phyloP scores from a whole-genome alignment of 202 grass and related monocot genomes.

The Schoenoplectus triqueter region DNA sequence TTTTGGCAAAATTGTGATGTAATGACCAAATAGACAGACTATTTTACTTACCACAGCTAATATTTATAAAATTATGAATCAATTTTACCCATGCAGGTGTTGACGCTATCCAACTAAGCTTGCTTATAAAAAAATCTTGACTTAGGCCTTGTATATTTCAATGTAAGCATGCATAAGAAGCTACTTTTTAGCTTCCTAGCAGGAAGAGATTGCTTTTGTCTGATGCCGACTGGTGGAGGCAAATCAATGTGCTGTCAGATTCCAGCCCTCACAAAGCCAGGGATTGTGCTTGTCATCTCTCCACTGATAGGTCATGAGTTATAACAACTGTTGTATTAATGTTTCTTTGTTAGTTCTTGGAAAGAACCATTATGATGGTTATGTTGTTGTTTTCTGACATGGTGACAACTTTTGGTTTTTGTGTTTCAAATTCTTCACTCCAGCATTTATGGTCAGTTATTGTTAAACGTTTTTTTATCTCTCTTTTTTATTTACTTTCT shows the following conservation, averaged over 20 bases:
- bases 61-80: background rate
- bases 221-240: slow-evolving; percentile 97
- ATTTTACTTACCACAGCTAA: background rate
- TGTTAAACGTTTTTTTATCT: slow-evolving; percentile 4
- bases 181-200: slow-evolving; percentile 31
- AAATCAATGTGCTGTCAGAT: slow-evolving; percentile 97
- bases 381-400: slow-evolving; percentile 43
- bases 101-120: background rate
- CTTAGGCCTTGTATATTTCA: background rate
- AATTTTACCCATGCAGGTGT: background rate
- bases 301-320: slow-evolving; percentile 78
- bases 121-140: background rate
- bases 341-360: slow-evolving; percentile 31
- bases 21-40: background rate
- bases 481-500: slow-evolving; percentile 34
- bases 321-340: slow-evolving; percentile 17
- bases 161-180: slow-evolving; percentile 11
- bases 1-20: background rate
- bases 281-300: slow-evolving; percentile 94
- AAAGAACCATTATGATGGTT: slow-evolving; percentile 26
- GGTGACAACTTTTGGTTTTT: slow-evolving; percentile 35
- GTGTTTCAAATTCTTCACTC: slow-evolving; percentile 47
- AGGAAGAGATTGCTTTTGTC: slow-evolving; percentile 97
- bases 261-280: slow-evolving; percentile 78
- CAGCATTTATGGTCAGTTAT: slow-evolving; percentile 87